phyloP scores from a whole-genome alignment of 1,284 basidiomycete genomes.

The Bjerkandera adusta region DNA sequence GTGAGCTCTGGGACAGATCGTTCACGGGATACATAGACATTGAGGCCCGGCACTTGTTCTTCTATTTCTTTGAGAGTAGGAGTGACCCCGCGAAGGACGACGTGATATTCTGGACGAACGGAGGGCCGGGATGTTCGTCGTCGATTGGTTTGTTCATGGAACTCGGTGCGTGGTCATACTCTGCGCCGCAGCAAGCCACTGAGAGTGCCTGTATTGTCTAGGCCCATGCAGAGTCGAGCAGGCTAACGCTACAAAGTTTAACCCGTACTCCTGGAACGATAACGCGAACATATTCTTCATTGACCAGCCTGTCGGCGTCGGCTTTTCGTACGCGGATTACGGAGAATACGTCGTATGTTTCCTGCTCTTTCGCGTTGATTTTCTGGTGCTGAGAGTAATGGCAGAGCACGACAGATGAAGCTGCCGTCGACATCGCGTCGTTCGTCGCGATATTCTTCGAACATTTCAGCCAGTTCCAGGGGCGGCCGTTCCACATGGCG shows the following conservation, averaged over 20 bases:
- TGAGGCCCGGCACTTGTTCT: conserved; percentile 59
- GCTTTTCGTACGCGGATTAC: conserved; percentile 74
- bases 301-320: conserved; percentile 65
- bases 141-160: conserved; percentile 63
- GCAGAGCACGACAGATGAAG: conserved; percentile 62
- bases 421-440: conserved; percentile 64
- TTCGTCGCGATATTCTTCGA: conserved; percentile 76
- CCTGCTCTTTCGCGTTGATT: background rate
- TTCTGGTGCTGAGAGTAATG: background rate
- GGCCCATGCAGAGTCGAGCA: conserved; percentile 36
- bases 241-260: conserved; percentile 44
- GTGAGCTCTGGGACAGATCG: conserved; percentile 7
- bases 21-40: conserved; percentile 22
- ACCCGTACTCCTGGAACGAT: conserved; percentile 67
- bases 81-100: conserved; percentile 63
- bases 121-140: conserved; percentile 52
- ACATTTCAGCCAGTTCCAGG: conserved; percentile 65
- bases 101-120: conserved; percentile 66
- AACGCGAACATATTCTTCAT: conserved; percentile 73
- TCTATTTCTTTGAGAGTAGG: conserved; percentile 77
- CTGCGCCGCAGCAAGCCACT: conserved; percentile 1
- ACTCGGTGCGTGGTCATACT: conserved; percentile 38
- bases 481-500: conserved; percentile 67
- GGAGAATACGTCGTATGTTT: conserved; percentile 57
- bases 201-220: background rate